These are phyloP conservation scores for Populus hybrid DNA, from an alignment of 441 rosid genomes.

Conservation along the genomic window DNA sequence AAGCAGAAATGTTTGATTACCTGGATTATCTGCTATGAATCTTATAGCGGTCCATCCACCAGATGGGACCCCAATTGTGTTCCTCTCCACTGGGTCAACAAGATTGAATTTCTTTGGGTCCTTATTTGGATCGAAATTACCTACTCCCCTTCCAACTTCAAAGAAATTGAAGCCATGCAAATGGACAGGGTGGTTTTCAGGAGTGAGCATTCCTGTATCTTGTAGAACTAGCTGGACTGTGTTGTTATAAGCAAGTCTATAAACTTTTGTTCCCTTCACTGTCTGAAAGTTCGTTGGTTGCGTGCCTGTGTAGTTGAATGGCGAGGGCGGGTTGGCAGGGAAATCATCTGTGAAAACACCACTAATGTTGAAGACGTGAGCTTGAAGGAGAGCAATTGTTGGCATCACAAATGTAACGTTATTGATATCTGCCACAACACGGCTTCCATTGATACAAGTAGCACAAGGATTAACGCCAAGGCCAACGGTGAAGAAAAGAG, in stretches of 20 bases:
- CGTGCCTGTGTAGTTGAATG: conserved; percentile 62
- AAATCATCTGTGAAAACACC: conserved; percentile 88
- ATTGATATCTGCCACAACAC: conserved; percentile 66
- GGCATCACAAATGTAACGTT: conserved; percentile 88
- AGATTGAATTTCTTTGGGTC: conserved; percentile 73
- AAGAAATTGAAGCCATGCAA: conserved; percentile 85
- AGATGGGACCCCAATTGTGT: conserved; percentile 81
- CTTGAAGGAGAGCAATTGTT: conserved; percentile 60
- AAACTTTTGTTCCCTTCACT: conserved; percentile 58
- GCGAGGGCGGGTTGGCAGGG: conserved; percentile 52
- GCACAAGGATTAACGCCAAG: conserved; percentile 69
- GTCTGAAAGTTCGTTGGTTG: conserved; percentile 56
- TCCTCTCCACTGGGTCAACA: conserved; percentile 88
- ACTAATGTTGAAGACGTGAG: conserved; percentile 63
- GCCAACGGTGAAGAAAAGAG: conserved; percentile 61
- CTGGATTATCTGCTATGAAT: conserved; percentile 91
- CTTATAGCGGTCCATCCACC: conserved; percentile 95
- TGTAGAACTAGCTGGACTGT: conserved; percentile 80
- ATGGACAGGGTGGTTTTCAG: conserved; percentile 85
- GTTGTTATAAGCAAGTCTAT: conserved; percentile 58
- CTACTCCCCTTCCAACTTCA: conserved; percentile 66
- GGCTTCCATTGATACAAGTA: conserved; percentile 60
- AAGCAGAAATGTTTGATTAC: conserved; percentile 19
- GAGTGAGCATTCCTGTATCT: conserved; percentile 67
- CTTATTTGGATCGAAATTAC: conserved; percentile 55